A percentile compares a stretch with the other conserved stretches of the same genome.
These are phyloP conservation scores for Neopestalotiopsis rosae DNA, from an alignment of 2,329 filamentous ascomycete species.

Conservation along the genomic window DNA sequence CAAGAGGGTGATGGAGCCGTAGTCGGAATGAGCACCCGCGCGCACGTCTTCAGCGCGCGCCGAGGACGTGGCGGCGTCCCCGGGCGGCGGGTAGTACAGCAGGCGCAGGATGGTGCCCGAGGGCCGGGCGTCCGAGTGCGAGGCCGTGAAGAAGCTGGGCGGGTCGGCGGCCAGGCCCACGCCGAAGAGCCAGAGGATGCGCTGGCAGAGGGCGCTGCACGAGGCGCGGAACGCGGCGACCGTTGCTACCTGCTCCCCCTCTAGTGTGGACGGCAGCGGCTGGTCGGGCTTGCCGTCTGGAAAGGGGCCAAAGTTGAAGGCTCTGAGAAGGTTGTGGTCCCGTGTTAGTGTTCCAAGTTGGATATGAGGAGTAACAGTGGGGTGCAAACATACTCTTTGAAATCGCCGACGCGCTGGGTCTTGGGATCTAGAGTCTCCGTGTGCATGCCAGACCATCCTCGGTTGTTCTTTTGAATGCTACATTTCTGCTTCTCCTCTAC, in stretches of 20 bases:
- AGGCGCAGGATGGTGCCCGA: slow-evolving; percentile 70
- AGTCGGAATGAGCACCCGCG: slow-evolving; percentile 92
- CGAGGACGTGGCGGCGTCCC: slow-evolving; percentile 41
- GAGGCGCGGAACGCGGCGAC: slow-evolving; percentile 70
- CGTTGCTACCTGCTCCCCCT: slow-evolving; percentile 57
- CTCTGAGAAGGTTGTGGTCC: slow-evolving; percentile 3
- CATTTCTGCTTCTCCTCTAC: slow-evolving; percentile 75
- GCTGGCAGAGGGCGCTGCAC: slow-evolving; percentile 76
- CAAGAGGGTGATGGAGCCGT: slow-evolving; percentile 74
- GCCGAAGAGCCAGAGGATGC: slow-evolving; percentile 78
- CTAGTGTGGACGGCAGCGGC: slow-evolving; percentile 72
- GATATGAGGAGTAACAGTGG: background rate
- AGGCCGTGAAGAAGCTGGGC: slow-evolving; percentile 58
- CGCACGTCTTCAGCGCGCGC: slow-evolving; percentile 69
- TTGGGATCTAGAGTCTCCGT: slow-evolving; percentile 86
- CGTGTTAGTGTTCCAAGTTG: background rate
- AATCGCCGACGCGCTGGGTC: slow-evolving; percentile 82
- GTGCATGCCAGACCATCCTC: slow-evolving; percentile 88
- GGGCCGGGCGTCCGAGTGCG: slow-evolving; percentile 52
- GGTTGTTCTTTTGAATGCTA: slow-evolving; percentile 79
- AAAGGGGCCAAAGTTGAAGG: slow-evolving; percentile 89
- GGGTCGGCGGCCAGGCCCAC: slow-evolving; percentile 71
- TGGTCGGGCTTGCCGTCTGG: slow-evolving; percentile 72
- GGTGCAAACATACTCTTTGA: slow-evolving; percentile 73
- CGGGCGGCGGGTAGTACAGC: slow-evolving; percentile 72